Percentiles rank a stretch among this genome's conserved stretches.
phyloP scores from a whole-genome alignment of 1,284 basidiomycete genomes.

The Golubevia pallescens region DNA sequence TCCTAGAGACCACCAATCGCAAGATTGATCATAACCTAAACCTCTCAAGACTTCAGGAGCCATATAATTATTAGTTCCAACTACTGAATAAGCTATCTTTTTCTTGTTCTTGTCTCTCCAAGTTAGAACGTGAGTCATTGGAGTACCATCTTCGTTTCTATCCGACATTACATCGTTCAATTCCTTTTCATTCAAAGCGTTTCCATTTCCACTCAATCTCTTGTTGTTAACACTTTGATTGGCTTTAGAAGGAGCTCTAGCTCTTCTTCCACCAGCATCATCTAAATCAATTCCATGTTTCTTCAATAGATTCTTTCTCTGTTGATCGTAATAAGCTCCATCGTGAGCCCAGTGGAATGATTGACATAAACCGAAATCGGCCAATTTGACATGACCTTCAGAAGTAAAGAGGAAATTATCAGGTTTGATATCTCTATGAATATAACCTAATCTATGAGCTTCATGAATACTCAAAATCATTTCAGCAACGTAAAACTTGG shows the following conservation, averaged over 20 bases:
- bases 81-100: constrained; percentile 13
- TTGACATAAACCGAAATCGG: constrained; percentile 96
- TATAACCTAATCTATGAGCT: constrained; percentile 92
- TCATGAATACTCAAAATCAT: constrained; percentile 96
- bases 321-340: constrained; percentile 81
- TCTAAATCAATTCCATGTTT: constrained; percentile 95
- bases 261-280: too few species aligned
- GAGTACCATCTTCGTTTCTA: constrained; percentile 50
- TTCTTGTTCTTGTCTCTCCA: constrained; percentile 91
- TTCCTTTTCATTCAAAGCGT: constrained; percentile 30
- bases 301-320: constrained; percentile 82
- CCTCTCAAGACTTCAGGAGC: constrained; percentile 90
- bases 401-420: constrained; percentile 94
- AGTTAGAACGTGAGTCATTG: constrained; percentile 68
- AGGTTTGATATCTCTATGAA: constrained; percentile 95
- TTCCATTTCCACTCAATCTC: constrained; percentile 4
- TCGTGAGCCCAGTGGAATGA: constrained; percentile 86
- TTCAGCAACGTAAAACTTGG: constrained; percentile 94
- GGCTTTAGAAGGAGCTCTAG: too few species aligned
- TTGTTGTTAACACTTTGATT: constrained; percentile 15
- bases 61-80: constrained; percentile 70
- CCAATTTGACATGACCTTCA: constrained; percentile 89
- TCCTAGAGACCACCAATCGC: constrained; percentile 97
- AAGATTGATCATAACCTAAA: constrained; percentile 85
- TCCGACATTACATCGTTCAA: constrained; percentile 50